Percentiles rank a stretch among this genome's conserved stretches.
phyloP scores from a whole-genome alignment of 2,329 filamentous ascomycete species.

The Fusarium pseudonygamai region DNA sequence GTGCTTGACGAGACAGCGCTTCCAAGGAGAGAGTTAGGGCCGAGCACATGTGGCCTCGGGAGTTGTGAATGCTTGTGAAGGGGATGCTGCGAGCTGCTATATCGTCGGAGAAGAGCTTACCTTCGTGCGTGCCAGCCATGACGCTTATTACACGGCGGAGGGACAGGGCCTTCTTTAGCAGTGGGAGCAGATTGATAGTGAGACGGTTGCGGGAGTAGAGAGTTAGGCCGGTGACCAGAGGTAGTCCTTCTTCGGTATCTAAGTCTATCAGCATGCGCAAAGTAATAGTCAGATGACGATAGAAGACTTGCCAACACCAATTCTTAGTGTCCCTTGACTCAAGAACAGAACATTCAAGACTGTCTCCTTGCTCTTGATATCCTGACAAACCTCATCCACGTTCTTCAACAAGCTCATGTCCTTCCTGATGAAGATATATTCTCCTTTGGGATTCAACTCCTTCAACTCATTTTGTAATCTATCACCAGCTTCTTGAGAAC shows the following conservation, averaged over 20 bases:
- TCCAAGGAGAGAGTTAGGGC: constrained; percentile 42
- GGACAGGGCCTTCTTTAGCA: constrained; percentile 48
- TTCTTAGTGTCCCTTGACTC: constrained; percentile 50
- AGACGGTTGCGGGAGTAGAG: constrained; percentile 69
- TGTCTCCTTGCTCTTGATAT: constrained; percentile 55
- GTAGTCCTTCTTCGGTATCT: constrained; percentile 68
- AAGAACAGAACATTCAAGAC: constrained; percentile 59
- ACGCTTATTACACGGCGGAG: constrained; percentile 42
- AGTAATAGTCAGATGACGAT: no score
- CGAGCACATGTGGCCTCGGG: constrained; percentile 37
- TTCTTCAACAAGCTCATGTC: constrained; percentile 61
- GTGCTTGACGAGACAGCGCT: constrained; percentile 31
- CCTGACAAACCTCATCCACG: constrained; percentile 58
- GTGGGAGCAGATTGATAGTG: constrained; percentile 65
- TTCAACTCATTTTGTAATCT: constrained; percentile 54
- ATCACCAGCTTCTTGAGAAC: constrained; percentile 50
- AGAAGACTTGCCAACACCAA: constrained; percentile 26
- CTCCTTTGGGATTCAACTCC: constrained; percentile 53
- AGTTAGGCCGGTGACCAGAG: constrained; percentile 59
- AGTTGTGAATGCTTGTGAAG: constrained; percentile 14
- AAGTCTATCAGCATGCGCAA: background rate
- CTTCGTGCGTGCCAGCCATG: constrained; percentile 37
- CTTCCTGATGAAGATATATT: constrained; percentile 57
- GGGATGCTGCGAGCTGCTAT: constrained; percentile 36
- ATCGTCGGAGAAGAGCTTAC: constrained; percentile 35